phyloP scores from a whole-genome alignment of 768 basidiomycete genomes.

The Russula vinacea region DNA sequence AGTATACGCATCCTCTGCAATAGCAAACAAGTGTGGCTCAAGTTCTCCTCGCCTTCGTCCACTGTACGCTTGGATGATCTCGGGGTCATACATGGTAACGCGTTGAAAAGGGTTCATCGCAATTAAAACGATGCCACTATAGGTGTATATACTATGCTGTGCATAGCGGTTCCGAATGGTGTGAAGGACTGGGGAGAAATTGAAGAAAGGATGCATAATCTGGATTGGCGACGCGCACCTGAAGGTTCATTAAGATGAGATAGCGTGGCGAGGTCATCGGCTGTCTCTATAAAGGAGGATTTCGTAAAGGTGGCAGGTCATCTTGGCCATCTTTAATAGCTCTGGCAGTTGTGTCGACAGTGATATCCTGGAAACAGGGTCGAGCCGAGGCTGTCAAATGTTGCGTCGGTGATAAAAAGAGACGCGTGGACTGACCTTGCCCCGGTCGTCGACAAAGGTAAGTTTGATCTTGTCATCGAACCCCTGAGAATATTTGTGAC shows the following conservation, averaged over 20 bases:
- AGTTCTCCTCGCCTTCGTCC: conserved; percentile 89
- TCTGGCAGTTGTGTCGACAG: conserved; percentile 73
- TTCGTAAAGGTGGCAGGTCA: conserved; percentile 87
- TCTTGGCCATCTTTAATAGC: conserved; percentile 78
- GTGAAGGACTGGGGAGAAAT: conserved; percentile 67
- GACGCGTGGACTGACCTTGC: conserved; percentile 58
- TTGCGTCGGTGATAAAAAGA: conserved; percentile 9
- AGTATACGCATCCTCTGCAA: conserved; percentile 98
- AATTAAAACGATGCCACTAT: conserved; percentile 97
- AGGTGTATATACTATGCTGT: conserved; percentile 97
- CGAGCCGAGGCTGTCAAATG: conserved; percentile 6
- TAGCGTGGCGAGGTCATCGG: conserved; percentile 96
- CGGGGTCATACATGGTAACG: conserved; percentile 93
- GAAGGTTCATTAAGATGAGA: conserved; percentile 98
- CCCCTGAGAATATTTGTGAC: conserved; percentile 64
- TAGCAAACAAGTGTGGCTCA: conserved; percentile 97
- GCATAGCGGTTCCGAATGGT: conserved; percentile 96
- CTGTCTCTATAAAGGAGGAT: conserved; percentile 95
- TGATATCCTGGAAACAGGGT: conserved; percentile 56
- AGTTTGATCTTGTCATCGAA: conserved; percentile 77
- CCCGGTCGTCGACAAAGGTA: conserved; percentile 84
- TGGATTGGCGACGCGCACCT: conserved; percentile 49
- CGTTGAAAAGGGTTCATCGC: conserved; percentile 99
- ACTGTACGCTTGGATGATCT: conserved; percentile 96
- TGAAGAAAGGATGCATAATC: conserved; percentile 8